Base-by-base conservation (phyloP, 352 stramenopile species). In the Phytopythium aichiense region DNA sequence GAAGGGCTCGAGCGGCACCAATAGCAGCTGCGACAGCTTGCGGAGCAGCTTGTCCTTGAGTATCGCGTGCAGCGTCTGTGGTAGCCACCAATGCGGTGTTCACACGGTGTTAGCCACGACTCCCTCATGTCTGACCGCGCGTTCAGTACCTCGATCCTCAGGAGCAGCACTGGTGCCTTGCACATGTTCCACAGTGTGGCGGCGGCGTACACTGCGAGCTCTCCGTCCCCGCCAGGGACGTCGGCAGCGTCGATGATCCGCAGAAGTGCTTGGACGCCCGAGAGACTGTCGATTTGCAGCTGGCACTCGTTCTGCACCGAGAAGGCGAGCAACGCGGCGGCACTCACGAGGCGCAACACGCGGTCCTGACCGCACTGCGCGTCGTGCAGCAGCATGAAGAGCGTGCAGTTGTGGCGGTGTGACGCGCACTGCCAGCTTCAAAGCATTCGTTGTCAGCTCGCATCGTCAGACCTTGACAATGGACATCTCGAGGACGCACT, bases 221-320 rank as follows among this genome's bases (percentile, higher is more conserved):
- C 76, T 61, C 74, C 62, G 31, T 61, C 56, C 23, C 40, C 40
- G 8, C 56, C 61, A 23, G 64, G 33, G 7, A 9, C 56, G 52
- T 74, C 50, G 11, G 67, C 67, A 6, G 64, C 61, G 31, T 87
- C 69, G 8, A 91, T 68, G 6, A 89, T 58, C 4, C 62, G 71
- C 16, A 91, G 62, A 4, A 92, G 69, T 16, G 79, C 56, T 2
- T 73, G 53, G 12, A 89, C 63, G 7, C 69, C 76, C 11, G 61
- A 68, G 38, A 92, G 61, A 6, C 61, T 59, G 60, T 91, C 81
- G 15, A 92, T 58, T n/a, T 92, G 81, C n/a, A 74, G 48, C 25
- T 90, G 81, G 12, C 84, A 92, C 56, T 89, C 77, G 53, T 76
- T 87, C 25, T 92, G 79, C 16, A 86, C 70, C 18, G 79, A 90